Evolutionary conservation across 139 green algal species (phyloP), one percentile per base, ranked within the genome.

Genomic region (Chlorella sp.): DNA sequence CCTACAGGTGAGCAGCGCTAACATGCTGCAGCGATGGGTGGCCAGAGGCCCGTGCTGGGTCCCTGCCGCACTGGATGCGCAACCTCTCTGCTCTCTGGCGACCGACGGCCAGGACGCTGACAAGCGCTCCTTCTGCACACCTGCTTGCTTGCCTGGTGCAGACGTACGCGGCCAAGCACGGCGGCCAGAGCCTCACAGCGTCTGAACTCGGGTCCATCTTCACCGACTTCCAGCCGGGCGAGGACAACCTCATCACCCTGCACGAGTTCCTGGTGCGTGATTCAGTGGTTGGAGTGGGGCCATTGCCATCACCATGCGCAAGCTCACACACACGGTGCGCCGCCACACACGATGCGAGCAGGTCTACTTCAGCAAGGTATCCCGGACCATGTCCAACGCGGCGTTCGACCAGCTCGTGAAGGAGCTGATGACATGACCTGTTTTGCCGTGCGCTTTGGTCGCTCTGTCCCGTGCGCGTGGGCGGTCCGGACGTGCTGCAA

Each of bases 341-440:
- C 42, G 17, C 17, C 10, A 55, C 42, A 55, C 10, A 17, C 17
- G 42, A 10, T 17, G 17, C 42, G 10, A 55, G 42, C 42, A 73
- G 49, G 70, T 74, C 4, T 81, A 76, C 55, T 81, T 81, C 32
- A 68, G 55, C 22, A 69, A 72, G 1, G 76, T 76, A 2, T 77
- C 70, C 35, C 67, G 62, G n/a, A 74, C 76, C 23, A 76, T 81
- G 14, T 62, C 71, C 14, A 81, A 81, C 35, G 32, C 55, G 32
- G 63, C 75, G 35, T 81, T 81, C 49, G 76, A 81, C 31, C 5
- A 33, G 14, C 71, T 81, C 33, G 60, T 81, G 31, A 67, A 66
- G 31, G 76, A 81, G n/a, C 74, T 81, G 50, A 70, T 81, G 69
- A 27, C 69, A 31, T 74, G 69, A 74, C 42, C 42, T 55, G n/a